phyloP scores from a whole-genome alignment of 2,329 filamentous ascomycete genomes.

The Apiospora koreana region DNA sequence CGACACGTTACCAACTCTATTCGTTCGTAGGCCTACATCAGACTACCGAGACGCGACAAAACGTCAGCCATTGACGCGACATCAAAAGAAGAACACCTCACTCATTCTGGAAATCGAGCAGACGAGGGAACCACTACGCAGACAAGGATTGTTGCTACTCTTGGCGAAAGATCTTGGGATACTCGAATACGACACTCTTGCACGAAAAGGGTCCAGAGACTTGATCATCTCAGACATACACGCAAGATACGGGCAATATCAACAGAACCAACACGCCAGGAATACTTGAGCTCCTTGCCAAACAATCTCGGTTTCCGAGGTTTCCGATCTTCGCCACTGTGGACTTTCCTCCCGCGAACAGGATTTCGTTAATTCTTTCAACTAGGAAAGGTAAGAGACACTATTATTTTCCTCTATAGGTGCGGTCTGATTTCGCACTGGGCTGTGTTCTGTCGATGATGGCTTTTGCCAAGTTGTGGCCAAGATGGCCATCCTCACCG shows the following conservation, averaged over 20 bases:
- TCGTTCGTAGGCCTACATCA: background rate
- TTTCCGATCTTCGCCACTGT: background rate
- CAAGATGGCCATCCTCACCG: background rate
- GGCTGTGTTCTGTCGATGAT: background rate
- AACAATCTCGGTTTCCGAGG: background rate
- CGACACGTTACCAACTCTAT: background rate
- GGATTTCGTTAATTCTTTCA: background rate
- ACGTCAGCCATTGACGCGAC: background rate
- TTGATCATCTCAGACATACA: background rate
- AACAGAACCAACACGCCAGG: background rate
- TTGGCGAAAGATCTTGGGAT: background rate
- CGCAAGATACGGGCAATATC: background rate
- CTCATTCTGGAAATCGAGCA: slow-evolving; percentile 5
- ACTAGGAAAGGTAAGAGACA: background rate
- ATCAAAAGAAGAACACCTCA: background rate
- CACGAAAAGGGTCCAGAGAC: background rate
- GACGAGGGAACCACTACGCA: background rate
- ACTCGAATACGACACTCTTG: background rate
- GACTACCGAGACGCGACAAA: background rate
- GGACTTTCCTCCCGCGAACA: background rate
- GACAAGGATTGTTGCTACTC: background rate
- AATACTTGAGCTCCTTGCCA: background rate
- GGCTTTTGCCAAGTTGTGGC: background rate
- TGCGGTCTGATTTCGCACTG: background rate
- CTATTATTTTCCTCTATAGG: background rate